phyloP scores from a whole-genome alignment of 2,329 filamentous ascomycete species.

The Zelopaecilomyces penicillatus region DNA sequence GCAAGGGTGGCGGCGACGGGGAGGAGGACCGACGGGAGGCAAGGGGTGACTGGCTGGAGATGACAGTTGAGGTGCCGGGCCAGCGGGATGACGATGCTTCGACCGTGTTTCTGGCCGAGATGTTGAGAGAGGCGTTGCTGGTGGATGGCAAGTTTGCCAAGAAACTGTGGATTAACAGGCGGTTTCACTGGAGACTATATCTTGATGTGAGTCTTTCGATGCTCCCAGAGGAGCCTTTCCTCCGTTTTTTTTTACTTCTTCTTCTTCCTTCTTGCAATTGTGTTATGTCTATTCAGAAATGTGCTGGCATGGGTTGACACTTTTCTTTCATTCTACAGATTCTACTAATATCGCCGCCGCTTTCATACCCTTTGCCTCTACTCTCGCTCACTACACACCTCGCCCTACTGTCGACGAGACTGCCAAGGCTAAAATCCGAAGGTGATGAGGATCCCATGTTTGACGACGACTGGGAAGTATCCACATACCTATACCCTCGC shows the following conservation, averaged over 20 bases:
- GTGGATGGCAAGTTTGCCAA: constrained; percentile 61
- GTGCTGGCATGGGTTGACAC: background rate
- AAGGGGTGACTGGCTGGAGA: constrained; percentile 70
- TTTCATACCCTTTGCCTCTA: constrained; percentile 87
- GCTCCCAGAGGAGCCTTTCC: background rate
- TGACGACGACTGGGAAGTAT: constrained; percentile 92
- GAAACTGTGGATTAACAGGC: constrained; percentile 74
- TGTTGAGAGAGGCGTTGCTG: constrained; percentile 81
- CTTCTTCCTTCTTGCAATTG: background rate
- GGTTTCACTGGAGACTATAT: constrained; percentile 96
- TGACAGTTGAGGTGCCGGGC: constrained; percentile 86
- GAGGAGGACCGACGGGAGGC: constrained; percentile 32
- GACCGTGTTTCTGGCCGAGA: constrained; percentile 78
- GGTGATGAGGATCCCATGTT: constrained; percentile 94
- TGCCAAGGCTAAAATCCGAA: constrained; percentile 80
- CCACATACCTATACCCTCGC: constrained; percentile 66
- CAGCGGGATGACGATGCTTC: constrained; percentile 83
- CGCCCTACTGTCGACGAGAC: constrained; percentile 76
- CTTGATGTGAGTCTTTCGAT: constrained; percentile 62
- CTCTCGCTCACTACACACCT: constrained; percentile 90
- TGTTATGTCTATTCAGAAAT: background rate
- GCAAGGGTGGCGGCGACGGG: constrained; percentile 31
- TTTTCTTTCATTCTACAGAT: constrained; percentile 47
- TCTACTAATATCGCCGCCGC: constrained; percentile 81
- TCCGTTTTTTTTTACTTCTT: background rate